Conservation (phyloP, 2,329 filamentous ascomycete genomes). For the Fusarium metavorans region DNA sequence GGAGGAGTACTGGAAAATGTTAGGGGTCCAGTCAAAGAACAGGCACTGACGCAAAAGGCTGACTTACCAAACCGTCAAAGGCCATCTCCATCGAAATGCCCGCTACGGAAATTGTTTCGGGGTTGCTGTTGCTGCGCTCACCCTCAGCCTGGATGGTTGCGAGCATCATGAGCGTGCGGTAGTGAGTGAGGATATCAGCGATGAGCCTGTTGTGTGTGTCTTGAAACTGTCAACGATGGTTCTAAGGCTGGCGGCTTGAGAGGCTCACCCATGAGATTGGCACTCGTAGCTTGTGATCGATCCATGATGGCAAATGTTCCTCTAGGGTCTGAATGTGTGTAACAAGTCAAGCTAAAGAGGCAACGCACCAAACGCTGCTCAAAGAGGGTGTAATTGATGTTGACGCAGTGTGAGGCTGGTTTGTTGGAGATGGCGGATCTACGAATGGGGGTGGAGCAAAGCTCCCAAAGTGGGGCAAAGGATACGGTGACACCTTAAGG, state of each 20-base stretch:
- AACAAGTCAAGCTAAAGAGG: not conserved
- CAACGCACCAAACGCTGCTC: not conserved
- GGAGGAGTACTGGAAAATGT: constrained; percentile 51
- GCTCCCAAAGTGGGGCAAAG: constrained; percentile 31
- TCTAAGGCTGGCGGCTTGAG: not conserved
- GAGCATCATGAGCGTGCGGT: constrained; percentile 58
- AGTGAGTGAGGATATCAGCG: constrained; percentile 58
- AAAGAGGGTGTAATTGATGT: not conserved
- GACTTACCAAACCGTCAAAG: constrained; percentile 56
- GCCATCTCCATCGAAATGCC: constrained; percentile 60
- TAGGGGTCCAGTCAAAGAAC: not conserved
- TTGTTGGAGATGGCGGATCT: constrained; percentile 7
- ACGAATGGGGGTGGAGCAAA: constrained; percentile 37
- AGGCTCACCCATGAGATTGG: constrained; percentile 53
- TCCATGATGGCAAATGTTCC: constrained; percentile 44
- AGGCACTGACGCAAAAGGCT: not conserved
- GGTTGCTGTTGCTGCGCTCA: constrained; percentile 54
- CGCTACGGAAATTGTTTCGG: constrained; percentile 56
- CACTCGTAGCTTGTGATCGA: constrained; percentile 46
- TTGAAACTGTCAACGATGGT: constrained; percentile 28
- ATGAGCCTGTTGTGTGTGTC: constrained; percentile 60
- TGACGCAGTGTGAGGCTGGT: constrained; percentile 24
- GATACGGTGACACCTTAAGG: not conserved
- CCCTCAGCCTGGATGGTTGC: constrained; percentile 57
- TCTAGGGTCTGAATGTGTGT: not conserved